Base-by-base conservation (phyloP, 2,329 filamentous ascomycete genomes). In the Aureobasidium sp. region DNA sequence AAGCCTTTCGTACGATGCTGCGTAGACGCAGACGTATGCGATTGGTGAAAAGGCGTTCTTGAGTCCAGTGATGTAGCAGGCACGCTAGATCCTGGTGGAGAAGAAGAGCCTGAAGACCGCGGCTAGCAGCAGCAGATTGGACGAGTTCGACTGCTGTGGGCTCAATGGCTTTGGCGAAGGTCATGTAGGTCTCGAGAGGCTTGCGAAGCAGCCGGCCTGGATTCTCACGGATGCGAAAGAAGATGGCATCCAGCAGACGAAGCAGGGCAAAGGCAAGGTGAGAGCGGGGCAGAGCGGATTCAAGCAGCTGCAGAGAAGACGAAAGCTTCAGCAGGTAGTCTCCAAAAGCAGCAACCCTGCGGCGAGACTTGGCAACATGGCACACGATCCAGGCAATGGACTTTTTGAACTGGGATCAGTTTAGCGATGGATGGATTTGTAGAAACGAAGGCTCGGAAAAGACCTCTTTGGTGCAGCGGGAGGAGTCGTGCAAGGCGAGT, bases 361-460 rank as follows among this genome's bases (percentile, higher is more conserved):
- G 54, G 10, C 46, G 49, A 19, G 63, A 64, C 19, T 62, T 57
- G 21, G 55, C 50, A 17, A 64, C 55, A 54, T 63, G 60, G 42
- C 47, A 43, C 8, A 62, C 47, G 13, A 63, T 61, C 63, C 63
- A 63, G 55, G 57, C 54, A 23, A 60, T 8, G 29, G 61, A 60
- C 40, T 58, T 53, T 60, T 58, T 60, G 49, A 62, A 64, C 61
- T 64, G 63, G 21, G 17, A 61, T 35, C 58, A 54, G 42, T 59
- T 64, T 61, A 64, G 63, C 50, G 53, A 40, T 45, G 27, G 43
- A 38, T 29, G 38, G 27, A 40, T 33, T 10, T 19, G 19, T 37
- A 35, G 38, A 40, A 23, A 10, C 9, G 19, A 51, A 25, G 29
- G 25, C 33, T 27, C 29, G 17, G 31, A 17, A 51, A 55, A 58